Conservation (phyloP, 1,284 basidiomycete genomes). For the Fistulina hepatica region DNA sequence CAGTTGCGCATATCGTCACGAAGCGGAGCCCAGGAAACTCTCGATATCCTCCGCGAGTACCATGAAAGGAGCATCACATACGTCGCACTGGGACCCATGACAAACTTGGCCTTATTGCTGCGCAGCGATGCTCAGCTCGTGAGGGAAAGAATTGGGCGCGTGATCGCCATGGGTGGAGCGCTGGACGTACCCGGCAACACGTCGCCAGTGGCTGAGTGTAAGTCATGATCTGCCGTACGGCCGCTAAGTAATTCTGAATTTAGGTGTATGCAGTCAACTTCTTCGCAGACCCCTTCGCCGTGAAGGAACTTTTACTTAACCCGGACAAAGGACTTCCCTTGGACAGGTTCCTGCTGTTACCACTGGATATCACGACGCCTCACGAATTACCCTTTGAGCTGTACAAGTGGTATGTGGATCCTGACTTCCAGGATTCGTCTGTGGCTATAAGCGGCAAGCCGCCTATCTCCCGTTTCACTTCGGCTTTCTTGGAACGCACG, state of each 20-base stretch:
- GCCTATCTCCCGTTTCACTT: conserved; percentile 64
- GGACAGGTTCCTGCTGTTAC: conserved; percentile 59
- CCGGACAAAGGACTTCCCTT: conserved; percentile 40
- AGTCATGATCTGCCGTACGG: conserved; percentile 10
- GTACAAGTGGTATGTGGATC: conserved; percentile 47
- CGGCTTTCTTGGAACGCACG: conserved; percentile 67
- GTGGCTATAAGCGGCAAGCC: conserved; percentile 35
- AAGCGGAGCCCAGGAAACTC: conserved; percentile 52
- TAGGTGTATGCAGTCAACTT: conserved; percentile 65
- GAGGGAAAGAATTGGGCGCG: conserved; percentile 52
- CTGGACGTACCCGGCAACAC: conserved; percentile 91
- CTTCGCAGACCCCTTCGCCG: conserved; percentile 87
- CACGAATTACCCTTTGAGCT: conserved; percentile 69
- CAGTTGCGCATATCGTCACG: conserved; percentile 40
- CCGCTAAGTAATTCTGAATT: conserved; percentile 6
- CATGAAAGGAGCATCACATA: conserved; percentile 67
- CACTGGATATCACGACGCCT: conserved; percentile 72
- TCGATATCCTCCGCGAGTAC: conserved; percentile 53
- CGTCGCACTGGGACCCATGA: conserved; percentile 81
- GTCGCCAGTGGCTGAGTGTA: conserved; percentile 72
- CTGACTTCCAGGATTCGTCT: conserved; percentile 38
- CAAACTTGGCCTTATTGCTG: conserved; percentile 70
- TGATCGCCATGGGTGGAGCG: conserved; percentile 95
- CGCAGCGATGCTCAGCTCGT: conserved; percentile 45
- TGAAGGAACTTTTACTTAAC: conserved; percentile 45